Evolutionary conservation across 23 red algal species (phyloP).

Genomic region (Gracilaria domingensis): DNA sequence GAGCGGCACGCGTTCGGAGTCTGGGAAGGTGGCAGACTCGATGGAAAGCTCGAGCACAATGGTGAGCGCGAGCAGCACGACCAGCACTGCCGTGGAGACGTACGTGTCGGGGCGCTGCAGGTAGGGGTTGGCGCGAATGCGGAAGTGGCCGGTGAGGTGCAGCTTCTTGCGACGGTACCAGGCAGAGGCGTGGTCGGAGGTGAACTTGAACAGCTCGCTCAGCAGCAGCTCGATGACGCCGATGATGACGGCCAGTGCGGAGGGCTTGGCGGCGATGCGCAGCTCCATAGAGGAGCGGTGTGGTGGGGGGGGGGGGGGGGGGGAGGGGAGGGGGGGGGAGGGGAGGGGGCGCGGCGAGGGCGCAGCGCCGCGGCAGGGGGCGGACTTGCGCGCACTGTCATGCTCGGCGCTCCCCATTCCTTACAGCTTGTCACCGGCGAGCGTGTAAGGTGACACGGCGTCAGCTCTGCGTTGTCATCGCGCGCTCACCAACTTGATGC

Average conservation of each 20-base stretch:
- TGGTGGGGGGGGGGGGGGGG: too few relatives aligned
- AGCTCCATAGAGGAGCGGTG: background rate
- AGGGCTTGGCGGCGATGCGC: conserved; percentile 2
- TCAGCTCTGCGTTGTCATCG: too few relatives aligned
- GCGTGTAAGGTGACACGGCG: too few relatives aligned
- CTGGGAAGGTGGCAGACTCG: conserved; percentile 1
- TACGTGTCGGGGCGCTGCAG: background rate
- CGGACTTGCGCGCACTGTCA: too few relatives aligned
- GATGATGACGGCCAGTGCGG: conserved; percentile 8
- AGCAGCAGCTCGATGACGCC: conserved; percentile 1
- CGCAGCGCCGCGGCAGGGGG: too few relatives aligned
- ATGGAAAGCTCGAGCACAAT: conserved; percentile 27
- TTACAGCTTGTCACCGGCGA: too few relatives aligned
- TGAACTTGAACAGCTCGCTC: conserved; percentile 17
- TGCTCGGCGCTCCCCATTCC: too few relatives aligned
- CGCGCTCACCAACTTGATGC: too few relatives aligned
- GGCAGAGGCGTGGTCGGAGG: background rate
- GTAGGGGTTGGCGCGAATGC: conserved; percentile 11
- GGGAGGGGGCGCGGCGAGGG: too few relatives aligned
- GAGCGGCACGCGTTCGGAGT: background rate
- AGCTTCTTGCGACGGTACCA: conserved; percentile 23
- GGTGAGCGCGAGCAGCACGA: conserved; percentile 18
- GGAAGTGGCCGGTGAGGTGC: conserved; percentile 4
- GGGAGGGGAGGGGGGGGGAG: too few relatives aligned
- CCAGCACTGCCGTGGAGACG: background rate